These are phyloP conservation scores for Heliosperma pusillum DNA, from an alignment of 148 eudicot species.

Conservation along the genomic window DNA sequence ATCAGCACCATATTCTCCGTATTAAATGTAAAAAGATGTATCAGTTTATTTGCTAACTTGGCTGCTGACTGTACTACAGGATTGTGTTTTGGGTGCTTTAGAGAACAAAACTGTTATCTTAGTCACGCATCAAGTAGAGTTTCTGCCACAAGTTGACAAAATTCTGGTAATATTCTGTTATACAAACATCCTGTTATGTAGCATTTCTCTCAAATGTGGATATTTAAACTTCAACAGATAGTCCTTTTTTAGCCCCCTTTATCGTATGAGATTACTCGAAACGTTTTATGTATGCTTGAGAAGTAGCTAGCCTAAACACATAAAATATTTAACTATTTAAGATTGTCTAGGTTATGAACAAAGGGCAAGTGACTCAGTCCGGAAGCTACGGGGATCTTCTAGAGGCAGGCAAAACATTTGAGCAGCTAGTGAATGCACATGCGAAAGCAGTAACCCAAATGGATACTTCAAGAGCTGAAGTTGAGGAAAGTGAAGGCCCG, in stretches of 20 bases:
- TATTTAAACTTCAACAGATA: neutral
- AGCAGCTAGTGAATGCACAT: constrained; percentile 17
- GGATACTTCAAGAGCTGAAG: constrained; percentile 14
- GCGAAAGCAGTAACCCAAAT: constrained; percentile 11
- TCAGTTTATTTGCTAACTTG: neutral
- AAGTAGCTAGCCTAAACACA: neutral
- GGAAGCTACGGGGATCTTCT: constrained; percentile 16
- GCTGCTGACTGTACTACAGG: constrained; percentile 30
- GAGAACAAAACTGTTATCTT: constrained; percentile 49
- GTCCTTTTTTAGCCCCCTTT: too few species aligned
- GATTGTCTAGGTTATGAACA: constrained; percentile 11
- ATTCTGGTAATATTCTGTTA: constrained; percentile 36
- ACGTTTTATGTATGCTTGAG: neutral
- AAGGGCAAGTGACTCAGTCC: constrained; percentile 19
- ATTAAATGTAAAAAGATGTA: neutral
- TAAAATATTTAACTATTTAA: neutral
- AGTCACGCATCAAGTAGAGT: constrained; percentile 69
- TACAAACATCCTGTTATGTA: neutral
- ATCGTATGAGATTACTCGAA: neutral
- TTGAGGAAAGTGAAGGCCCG: constrained; percentile 10
- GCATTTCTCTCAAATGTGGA: constrained; percentile 1
- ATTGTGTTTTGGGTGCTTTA: constrained; percentile 60
- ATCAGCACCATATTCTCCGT: too few species aligned
- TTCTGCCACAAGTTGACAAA: constrained; percentile 51
- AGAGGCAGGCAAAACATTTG: constrained; percentile 19